Conservation (phyloP, 139 green algal genomes). For the Chara braunii region DNA sequence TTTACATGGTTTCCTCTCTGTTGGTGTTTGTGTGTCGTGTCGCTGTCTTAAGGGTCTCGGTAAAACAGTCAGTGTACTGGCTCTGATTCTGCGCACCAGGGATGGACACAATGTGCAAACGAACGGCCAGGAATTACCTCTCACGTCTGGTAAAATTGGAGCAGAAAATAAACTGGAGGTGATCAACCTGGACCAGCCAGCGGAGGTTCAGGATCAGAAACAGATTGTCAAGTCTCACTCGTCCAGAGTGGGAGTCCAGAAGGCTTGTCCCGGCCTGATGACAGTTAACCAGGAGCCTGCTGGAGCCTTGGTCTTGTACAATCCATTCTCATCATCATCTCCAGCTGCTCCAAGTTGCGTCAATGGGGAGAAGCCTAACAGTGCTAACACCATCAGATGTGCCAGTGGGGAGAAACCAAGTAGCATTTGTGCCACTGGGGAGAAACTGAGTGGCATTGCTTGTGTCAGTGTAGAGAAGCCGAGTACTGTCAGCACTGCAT, state of each 20-base stretch:
- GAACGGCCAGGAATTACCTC: not conserved
- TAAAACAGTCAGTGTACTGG: constrained; percentile 37
- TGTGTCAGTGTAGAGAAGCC: too few relatives aligned
- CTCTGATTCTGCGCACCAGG: constrained; percentile 24
- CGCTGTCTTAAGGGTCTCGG: constrained; percentile 40
- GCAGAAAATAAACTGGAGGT: not conserved
- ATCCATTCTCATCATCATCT: too few relatives aligned
- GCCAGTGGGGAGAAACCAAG: too few relatives aligned
- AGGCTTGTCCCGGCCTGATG: not conserved
- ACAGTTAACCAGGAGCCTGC: too few relatives aligned
- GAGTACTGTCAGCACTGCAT: too few relatives aligned
- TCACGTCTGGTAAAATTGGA: not conserved
- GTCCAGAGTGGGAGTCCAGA: not conserved
- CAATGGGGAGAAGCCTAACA: too few relatives aligned
- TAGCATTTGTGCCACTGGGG: too few relatives aligned
- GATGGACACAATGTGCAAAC: not conserved
- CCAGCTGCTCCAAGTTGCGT: too few relatives aligned
- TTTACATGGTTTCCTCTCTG: constrained; percentile 6
- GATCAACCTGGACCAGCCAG: constrained; percentile 22
- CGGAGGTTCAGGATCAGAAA: not conserved
- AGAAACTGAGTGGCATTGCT: too few relatives aligned
- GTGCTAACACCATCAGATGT: too few relatives aligned
- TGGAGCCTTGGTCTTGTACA: too few relatives aligned
- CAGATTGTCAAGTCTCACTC: not conserved
- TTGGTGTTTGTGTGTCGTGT: not conserved